Percentiles rank a stretch among this genome's conserved stretches.
phyloP scores from a whole-genome alignment of 1,284 basidiomycete species.

The Athelia psychrophila region DNA sequence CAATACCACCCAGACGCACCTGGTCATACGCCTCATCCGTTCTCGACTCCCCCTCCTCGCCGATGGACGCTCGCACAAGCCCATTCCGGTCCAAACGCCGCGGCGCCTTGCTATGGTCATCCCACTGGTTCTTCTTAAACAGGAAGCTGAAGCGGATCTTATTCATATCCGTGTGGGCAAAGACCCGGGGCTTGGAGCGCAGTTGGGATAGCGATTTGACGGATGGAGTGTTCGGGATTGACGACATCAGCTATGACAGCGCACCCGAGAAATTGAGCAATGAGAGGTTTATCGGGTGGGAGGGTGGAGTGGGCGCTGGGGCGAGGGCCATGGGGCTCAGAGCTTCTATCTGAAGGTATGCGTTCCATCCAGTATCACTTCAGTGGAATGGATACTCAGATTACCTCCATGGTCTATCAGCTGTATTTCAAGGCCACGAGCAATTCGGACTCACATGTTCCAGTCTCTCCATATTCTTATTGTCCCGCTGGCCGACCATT shows the following conservation, averaged over 20 bases:
- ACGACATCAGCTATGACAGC: conserved; percentile 9
- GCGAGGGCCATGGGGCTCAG: conserved; percentile 69
- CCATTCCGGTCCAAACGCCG: conserved; percentile 23
- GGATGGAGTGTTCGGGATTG: conserved; percentile 28
- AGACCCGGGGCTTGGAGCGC: conserved; percentile 55
- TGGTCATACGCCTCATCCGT: conserved; percentile 23
- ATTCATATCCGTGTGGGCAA: conserved; percentile 94
- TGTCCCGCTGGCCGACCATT: too few relatives aligned
- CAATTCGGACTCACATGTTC: too few relatives aligned
- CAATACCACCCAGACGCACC: conserved; percentile 1
- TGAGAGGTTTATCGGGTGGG: conserved; percentile 75
- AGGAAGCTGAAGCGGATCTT: conserved; percentile 90
- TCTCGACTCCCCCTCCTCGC: conserved; percentile 25
- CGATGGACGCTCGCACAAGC: neutral
- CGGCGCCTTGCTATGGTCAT: conserved; percentile 94
- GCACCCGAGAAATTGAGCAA: conserved; percentile 22
- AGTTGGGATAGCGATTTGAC: conserved; percentile 42
- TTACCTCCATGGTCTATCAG: too few relatives aligned
- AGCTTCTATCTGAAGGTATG: conserved; percentile 13
- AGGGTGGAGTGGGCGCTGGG: conserved; percentile 70
- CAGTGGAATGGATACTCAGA: too few relatives aligned
- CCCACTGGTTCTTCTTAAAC: conserved; percentile 97
- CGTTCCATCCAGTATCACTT: too few relatives aligned
- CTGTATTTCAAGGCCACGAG: too few relatives aligned
- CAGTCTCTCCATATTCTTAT: too few relatives aligned